Evolutionary conservation across 192 early-diverging fungal genomes (phyloP).

Genomic region (Tieghemiomyces parasiticus): DNA sequence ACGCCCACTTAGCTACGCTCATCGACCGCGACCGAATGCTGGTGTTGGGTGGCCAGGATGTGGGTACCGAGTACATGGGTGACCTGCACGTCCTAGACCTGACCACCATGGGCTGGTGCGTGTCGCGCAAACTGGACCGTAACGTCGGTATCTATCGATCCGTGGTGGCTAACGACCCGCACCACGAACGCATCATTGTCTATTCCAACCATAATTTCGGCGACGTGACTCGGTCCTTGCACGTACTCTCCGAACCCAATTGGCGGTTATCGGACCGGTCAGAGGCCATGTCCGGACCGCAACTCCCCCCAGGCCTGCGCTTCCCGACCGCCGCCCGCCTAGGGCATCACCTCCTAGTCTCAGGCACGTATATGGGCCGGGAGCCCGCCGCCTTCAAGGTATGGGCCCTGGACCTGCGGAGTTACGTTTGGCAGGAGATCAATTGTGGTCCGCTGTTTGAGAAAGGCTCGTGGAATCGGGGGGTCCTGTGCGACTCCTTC

Average conservation of each 20-base stretch:
- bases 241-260: conserved; percentile 44
- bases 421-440: conserved; percentile 47
- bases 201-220: conserved; percentile 70
- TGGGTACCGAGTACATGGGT: conserved; percentile 58
- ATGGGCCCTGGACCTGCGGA: conserved; percentile 50
- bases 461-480: conserved; percentile 66
- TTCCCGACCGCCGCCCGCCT: conserved; percentile 59
- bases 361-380: conserved; percentile 57
- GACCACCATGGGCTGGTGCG: conserved; percentile 47
- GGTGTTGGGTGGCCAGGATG: conserved; percentile 63
- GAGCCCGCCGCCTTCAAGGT: conserved; percentile 51
- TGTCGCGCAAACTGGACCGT: conserved; percentile 47
- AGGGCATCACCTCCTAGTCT: conserved; percentile 48
- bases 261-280: conserved; percentile 55
- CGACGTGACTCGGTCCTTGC: conserved; percentile 54
- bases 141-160: conserved; percentile 70
- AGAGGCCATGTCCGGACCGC: conserved; percentile 39
- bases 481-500: conserved; percentile 39
- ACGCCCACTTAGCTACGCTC: conserved; percentile 59
- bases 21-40: conserved; percentile 42
- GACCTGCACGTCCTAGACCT: conserved; percentile 68
- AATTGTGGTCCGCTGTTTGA: conserved; percentile 50
- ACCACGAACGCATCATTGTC: conserved; percentile 42
- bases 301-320: conserved; percentile 53
- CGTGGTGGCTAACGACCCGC: conserved; percentile 41